Evolutionary conservation across 2,329 filamentous ascomycete species (phyloP).

Genomic region (Shiraia bambusicola): DNA sequence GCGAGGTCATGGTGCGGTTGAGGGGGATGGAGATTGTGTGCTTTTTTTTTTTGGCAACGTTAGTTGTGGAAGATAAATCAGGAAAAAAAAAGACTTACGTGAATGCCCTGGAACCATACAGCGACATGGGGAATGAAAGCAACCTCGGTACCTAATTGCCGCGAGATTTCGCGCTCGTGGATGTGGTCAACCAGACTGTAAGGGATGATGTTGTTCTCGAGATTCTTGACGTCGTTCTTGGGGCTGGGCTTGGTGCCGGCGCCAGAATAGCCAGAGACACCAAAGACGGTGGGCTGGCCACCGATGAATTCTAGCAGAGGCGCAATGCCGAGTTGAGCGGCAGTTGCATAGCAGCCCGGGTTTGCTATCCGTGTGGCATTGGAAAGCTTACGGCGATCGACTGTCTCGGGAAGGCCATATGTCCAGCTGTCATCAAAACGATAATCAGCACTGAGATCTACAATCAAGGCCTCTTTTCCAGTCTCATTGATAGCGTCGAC

Average conservation of each 20-base stretch:
- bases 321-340: slow-evolving; percentile 83
- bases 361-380: slow-evolving; percentile 82
- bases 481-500: slow-evolving; percentile 82
- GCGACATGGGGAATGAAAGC: slow-evolving; percentile 93
- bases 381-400: slow-evolving; percentile 73
- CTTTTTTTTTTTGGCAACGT: slow-evolving; percentile 36
- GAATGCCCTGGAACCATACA: slow-evolving; percentile 96
- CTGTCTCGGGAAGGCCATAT: slow-evolving; percentile 86
- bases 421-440: slow-evolving; percentile 84
- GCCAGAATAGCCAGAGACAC: slow-evolving; percentile 90
- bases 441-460: slow-evolving; percentile 97
- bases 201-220: slow-evolving; percentile 85
- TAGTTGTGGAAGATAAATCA: background rate
- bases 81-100: slow-evolving; percentile 47
- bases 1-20: slow-evolving; percentile 80
- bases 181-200: slow-evolving; percentile 93
- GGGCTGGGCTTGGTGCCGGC: slow-evolving; percentile 91
- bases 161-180: slow-evolving; percentile 86
- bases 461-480: slow-evolving; percentile 70
- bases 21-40: slow-evolving; percentile 90
- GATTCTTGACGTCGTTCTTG: slow-evolving; percentile 85
- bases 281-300: slow-evolving; percentile 80
- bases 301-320: slow-evolving; percentile 77
- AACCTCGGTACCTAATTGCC: slow-evolving; percentile 71
- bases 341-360: slow-evolving; percentile 94